These are phyloP conservation scores for Quercus phellos DNA, from an alignment of 331 rosid genomes.

Conservation along the genomic window DNA sequence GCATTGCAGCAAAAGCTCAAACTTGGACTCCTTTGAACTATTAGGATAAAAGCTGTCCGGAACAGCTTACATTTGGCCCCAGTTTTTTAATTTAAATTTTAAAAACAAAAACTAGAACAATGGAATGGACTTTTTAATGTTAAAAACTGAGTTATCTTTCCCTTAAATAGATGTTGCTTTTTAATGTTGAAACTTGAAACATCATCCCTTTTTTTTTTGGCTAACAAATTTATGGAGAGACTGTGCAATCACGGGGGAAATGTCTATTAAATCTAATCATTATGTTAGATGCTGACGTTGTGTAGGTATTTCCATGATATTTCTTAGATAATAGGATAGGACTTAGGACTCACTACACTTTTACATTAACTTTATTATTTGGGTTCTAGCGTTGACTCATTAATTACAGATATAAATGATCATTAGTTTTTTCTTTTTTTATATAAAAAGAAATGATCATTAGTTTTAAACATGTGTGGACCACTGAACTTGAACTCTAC, in stretches of 20 bases:
- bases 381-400: neutral
- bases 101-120: too few relatives aligned
- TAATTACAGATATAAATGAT: neutral
- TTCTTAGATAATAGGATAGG: neutral
- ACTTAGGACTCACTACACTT: too few relatives aligned
- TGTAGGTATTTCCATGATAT: neutral
- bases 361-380: neutral
- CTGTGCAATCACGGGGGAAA: neutral
- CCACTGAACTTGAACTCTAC: too few relatives aligned
- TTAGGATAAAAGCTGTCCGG: neutral
- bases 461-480: neutral
- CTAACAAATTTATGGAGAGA: neutral
- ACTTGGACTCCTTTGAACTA: neutral
- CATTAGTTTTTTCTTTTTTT: too few relatives aligned
- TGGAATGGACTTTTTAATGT: too few relatives aligned
- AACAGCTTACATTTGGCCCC: neutral
- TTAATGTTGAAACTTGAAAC: neutral
- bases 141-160: too few relatives aligned
- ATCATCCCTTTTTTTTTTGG: neutral
- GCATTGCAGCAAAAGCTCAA: neutral
- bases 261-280: neutral
- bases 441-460: neutral
- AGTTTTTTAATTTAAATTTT: too few relatives aligned
- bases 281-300: neutral
- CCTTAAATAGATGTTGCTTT: too few relatives aligned